Conservation (phyloP, 176 grass and related monocot species). For the Aegilops tauschii region DNA sequence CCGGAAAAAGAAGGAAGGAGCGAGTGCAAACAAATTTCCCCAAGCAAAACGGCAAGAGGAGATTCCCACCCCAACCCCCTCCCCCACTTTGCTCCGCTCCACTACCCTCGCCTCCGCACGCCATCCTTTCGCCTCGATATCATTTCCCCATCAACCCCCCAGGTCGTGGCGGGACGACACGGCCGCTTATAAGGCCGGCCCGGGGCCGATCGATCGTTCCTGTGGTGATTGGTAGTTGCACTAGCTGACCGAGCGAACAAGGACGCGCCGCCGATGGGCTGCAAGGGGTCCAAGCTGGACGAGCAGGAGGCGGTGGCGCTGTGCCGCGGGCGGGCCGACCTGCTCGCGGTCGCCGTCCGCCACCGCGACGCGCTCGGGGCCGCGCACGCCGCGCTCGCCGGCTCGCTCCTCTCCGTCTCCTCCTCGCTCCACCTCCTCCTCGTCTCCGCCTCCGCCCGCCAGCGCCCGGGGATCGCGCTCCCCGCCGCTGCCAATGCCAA, state of each 20-base stretch:
- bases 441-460: not conserved
- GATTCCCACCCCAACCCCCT: not conserved
- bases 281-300: conserved; percentile 87
- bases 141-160: not conserved
- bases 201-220: not conserved
- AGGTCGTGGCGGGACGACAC: not conserved
- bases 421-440: conserved; percentile 58
- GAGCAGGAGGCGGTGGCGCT: conserved; percentile 74
- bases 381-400: conserved; percentile 57
- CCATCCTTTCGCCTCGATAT: not conserved
- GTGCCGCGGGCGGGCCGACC: conserved; percentile 74
- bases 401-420: conserved; percentile 60
- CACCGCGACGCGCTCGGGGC: conserved; percentile 69
- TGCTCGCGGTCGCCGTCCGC: conserved; percentile 62
- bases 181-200: not conserved
- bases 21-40: conserved; percentile 39
- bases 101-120: not conserved
- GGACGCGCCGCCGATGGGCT: conserved; percentile 53
- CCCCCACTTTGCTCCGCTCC: not conserved
- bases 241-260: no score
- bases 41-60: conserved; percentile 24
- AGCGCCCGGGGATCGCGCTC: not conserved
- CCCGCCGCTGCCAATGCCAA: conserved; percentile 23
- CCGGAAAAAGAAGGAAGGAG: conserved; percentile 28
- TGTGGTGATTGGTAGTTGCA: not conserved